A percentile compares a stretch with the other conserved stretches of the same genome.
Conservation (phyloP, 2,329 filamentous ascomycete species). For the Colletotrichum simmondsii region DNA sequence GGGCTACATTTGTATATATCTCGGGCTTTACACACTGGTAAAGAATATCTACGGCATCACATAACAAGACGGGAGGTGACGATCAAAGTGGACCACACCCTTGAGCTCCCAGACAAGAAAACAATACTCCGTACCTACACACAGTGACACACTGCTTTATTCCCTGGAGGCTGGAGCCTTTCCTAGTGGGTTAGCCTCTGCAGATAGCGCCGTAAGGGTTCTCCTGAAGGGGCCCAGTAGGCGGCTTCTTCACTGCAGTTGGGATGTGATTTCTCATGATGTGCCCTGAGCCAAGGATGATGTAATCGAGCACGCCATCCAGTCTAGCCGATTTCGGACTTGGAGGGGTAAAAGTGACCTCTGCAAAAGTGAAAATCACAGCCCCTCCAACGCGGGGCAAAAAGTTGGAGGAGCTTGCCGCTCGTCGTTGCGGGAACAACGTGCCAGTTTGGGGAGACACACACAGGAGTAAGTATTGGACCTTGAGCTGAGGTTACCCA, state of each 20-base stretch:
- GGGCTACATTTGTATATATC: neutral
- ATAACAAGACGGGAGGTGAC: neutral
- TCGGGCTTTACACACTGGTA: neutral
- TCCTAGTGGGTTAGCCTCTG: neutral
- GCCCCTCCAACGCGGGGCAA: conserved; percentile 33
- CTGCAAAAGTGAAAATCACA: conserved; percentile 10
- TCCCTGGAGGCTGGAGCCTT: neutral
- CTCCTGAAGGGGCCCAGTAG: neutral
- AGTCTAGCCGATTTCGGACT: conserved; percentile 13
- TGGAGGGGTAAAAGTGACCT: conserved; percentile 30
- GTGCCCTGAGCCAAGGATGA: conserved; percentile 33
- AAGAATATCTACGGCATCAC: neutral
- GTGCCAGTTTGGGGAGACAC: neutral
- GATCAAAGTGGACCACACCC: neutral
- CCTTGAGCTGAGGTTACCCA: neutral
- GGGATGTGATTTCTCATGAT: conserved; percentile 12
- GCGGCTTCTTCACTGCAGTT: neutral
- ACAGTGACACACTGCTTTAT: no score
- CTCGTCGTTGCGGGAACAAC: neutral
- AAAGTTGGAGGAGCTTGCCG: neutral
- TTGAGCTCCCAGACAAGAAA: neutral
- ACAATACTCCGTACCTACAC: neutral
- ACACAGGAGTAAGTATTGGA: neutral
- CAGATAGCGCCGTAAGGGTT: neutral
- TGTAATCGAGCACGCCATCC: conserved; percentile 35